Conservation (phyloP, 208 protist genomes). For the Herpetomonas samuelpessoai region DNA sequence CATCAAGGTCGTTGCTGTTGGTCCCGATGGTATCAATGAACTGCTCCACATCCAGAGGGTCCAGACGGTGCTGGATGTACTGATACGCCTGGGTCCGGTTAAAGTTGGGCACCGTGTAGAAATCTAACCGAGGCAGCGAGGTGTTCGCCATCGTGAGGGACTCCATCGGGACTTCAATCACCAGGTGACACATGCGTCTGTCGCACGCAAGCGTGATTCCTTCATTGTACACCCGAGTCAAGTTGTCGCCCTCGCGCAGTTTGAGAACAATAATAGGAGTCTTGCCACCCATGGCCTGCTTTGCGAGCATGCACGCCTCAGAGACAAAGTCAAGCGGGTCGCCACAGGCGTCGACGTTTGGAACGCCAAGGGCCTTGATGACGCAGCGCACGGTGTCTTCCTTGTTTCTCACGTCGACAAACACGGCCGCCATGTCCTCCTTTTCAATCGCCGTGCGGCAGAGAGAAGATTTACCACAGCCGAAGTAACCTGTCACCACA, state of each 20-base stretch:
- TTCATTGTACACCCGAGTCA: constrained; percentile 63
- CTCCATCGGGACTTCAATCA: constrained; percentile 81
- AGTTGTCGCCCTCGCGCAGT: constrained; percentile 55
- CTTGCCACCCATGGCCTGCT: constrained; percentile 46
- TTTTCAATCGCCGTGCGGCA: constrained; percentile 51
- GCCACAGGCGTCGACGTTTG: constrained; percentile 80
- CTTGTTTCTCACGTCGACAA: constrained; percentile 68
- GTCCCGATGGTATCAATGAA: constrained; percentile 74
- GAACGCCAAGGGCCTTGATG: constrained; percentile 74
- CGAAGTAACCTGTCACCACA: constrained; percentile 67
- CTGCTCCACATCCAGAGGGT: constrained; percentile 58
- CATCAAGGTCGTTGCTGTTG: constrained; percentile 85
- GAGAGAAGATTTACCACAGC: constrained; percentile 69
- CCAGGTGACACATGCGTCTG: constrained; percentile 68
- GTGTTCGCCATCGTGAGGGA: constrained; percentile 66
- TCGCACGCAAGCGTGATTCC: constrained; percentile 55
- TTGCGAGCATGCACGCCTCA: constrained; percentile 63
- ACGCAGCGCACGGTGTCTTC: constrained; percentile 68
- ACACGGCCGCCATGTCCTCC: constrained; percentile 66
- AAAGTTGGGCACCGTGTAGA: constrained; percentile 81
- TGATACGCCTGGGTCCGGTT: constrained; percentile 55
- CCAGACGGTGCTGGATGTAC: constrained; percentile 70
- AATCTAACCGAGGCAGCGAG: constrained; percentile 73
- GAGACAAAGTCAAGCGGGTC: constrained; percentile 81
- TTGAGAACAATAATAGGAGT: constrained; percentile 58